Base-by-base conservation (phyloP, 441 rosid species). In the Erodium texanum region DNA sequence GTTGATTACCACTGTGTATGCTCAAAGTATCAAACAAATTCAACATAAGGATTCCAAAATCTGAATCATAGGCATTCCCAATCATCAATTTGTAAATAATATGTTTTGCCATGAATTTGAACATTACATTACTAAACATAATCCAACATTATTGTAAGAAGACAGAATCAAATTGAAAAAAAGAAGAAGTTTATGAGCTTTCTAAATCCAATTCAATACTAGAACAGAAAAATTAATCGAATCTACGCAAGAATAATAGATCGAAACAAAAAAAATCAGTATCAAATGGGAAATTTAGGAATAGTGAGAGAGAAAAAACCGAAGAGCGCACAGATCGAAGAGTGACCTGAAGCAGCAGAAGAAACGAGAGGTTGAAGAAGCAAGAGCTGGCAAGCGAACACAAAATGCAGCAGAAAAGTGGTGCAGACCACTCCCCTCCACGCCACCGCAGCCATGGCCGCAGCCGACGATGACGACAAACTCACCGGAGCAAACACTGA, bases 311-410 rank as follows among this genome's bases (percentile, higher is more conserved):
- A 62, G 18, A 16, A 24, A 9, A 12, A 24, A 43, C 24, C 16
- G 5, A 11, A 64, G 29, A 20, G 23, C 12, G 16, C 24, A 50
- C 3, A 52, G 11, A 41, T 6, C 24, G 70, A 50, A 61, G 61
- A 74, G 64, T 18, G 66, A 38, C 98, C 96, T 43, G 77, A 75
- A 75, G 96, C 91, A 62, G 91, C 62, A 7, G 62, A 56, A 56
- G 62, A 90, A 34, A 93, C 97, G 64, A 93, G 93, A 65, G 98
- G 97, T 69, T 90, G 98, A 48, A 93, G 96, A 70, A 93, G 86
- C 38, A 93, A 82, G 54, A 89, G 79, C 79, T 90, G 97, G 65
- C 94, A 90, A 72, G 84, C 80, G 59, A 90, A 82, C 62, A 90
- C 94, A 20, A 89, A 90, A 81, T 93, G 73, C 32, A 93, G 90